A percentile compares a stretch with the other conserved stretches of the same genome.
Conservation (phyloP, 2,329 filamentous ascomycete species). For the Nannizziopsis arthrosporioides region DNA sequence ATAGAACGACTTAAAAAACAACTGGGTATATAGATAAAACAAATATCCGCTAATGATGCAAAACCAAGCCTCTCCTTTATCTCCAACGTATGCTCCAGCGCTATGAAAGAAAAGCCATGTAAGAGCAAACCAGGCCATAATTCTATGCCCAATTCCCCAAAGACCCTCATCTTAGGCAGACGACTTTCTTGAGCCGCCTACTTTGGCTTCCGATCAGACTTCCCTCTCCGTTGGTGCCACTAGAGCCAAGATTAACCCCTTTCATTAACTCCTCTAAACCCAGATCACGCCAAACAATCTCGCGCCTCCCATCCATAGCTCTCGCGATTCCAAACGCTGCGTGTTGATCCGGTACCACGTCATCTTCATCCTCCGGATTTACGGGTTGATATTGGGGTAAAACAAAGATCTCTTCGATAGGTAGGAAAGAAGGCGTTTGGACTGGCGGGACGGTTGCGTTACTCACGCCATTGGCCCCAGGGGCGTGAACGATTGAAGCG, state of each 20-base stretch:
- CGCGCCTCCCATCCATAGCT: slow-evolving; percentile 45
- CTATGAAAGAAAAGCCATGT: background rate
- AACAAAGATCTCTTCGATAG: slow-evolving; percentile 51
- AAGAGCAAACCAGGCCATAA: background rate
- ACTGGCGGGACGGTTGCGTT: slow-evolving; percentile 17
- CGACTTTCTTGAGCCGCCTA: slow-evolving; percentile 30
- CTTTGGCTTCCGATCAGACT: slow-evolving; percentile 19
- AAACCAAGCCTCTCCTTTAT: too few relatives aligned
- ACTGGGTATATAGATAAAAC: too few relatives aligned
- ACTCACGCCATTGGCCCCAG: slow-evolving; percentile 10
- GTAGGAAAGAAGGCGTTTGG: slow-evolving; percentile 32
- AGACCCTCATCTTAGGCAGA: slow-evolving; percentile 26
- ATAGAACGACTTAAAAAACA: too few relatives aligned
- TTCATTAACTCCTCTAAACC: slow-evolving; percentile 43
- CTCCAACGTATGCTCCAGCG: too few relatives aligned
- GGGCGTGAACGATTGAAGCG: slow-evolving; percentile 6
- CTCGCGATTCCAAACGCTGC: slow-evolving; percentile 55
- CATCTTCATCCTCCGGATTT: slow-evolving; percentile 56
- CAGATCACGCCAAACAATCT: slow-evolving; percentile 49
- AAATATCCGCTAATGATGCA: too few relatives aligned
- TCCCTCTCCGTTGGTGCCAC: slow-evolving; percentile 27
- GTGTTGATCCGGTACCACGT: slow-evolving; percentile 56
- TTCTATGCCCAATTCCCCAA: background rate
- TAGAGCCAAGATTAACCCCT: slow-evolving; percentile 21
- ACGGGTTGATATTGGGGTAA: slow-evolving; percentile 49